Base-by-base conservation (phyloP, 2,329 filamentous ascomycete genomes). In the Alternaria triticina region DNA sequence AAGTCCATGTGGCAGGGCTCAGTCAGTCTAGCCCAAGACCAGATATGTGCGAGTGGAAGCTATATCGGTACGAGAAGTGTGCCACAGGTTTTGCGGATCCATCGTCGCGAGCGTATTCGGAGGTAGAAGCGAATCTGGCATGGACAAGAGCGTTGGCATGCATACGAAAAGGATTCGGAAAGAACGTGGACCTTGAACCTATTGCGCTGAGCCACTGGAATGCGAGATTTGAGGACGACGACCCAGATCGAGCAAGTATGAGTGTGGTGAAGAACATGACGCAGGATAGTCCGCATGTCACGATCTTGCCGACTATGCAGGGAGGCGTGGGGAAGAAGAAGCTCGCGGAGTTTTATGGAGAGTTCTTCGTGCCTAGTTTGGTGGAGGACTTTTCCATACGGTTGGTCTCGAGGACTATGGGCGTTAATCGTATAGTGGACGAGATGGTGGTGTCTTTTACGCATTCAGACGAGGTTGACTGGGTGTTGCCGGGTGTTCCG, bases 351-450 rank as follows among this genome's bases (percentile, higher is more conserved):
- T 89, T 89, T 75, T 89, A 89, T 69, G 79, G 83, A 4, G 82
- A 88, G 27, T 85, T 85, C 64, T 89, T 89, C 75, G 81, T 87
- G 7, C 82, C 83, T 1, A 80, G 80, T 33, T 82, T 86, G 36
- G 87, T 87, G 5, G 83, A 84, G 0, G 85, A 84, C 15, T 82
- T 88, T 73, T 80, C 80, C 13, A 83, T 88, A 33, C 81, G 83
- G 15, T 78, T 89, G 8, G 74, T 89, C 8, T 86, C 84, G 9
- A 82, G 87, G 17, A 89, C 87, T 0, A 79, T 86, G 3, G 87
- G 87, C 6, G 79, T 83, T 0, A 86, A 89, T 70, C 82, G 86
- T 3, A 81, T 89, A 3, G 87, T 88, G 3, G 87, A 89, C 65
- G 87, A 89, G 69, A 82, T 89, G 74, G 80, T 87, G 15, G 70